A percentile compares a stretch with the other conserved stretches of the same genome.
phyloP scores from a whole-genome alignment of 2,329 filamentous ascomycete genomes.

The Apiospora rasikravindrae region DNA sequence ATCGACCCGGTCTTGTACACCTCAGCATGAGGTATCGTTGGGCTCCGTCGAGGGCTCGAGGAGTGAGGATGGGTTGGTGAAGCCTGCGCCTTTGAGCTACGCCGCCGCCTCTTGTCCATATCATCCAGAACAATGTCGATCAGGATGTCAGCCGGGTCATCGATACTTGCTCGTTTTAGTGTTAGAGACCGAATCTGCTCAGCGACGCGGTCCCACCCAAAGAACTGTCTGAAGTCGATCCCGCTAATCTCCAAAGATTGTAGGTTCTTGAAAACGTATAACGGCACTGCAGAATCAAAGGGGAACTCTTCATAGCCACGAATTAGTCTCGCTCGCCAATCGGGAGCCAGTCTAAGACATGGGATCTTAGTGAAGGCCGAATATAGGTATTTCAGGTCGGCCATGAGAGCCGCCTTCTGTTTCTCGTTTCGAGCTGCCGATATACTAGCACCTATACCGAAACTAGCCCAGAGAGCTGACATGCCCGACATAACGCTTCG shows the following conservation, averaged over 20 bases:
- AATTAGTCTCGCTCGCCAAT: conserved; percentile 89
- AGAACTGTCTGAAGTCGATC: conserved; percentile 96
- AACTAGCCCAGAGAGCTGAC: conserved; percentile 88
- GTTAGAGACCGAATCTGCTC: conserved; percentile 91
- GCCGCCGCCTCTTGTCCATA: conserved; percentile 87
- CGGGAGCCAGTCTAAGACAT: conserved; percentile 86
- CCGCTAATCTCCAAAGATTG: conserved; percentile 93
- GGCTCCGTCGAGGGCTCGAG: conserved; percentile 65
- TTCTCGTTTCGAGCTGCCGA: conserved; percentile 84
- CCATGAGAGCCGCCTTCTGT: conserved; percentile 82
- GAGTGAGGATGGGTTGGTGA: conserved; percentile 75
- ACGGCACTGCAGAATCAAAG: conserved; percentile 93
- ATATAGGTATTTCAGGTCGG: conserved; percentile 94
- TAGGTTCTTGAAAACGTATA: conserved; percentile 97
- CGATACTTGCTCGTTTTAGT: conserved; percentile 83
- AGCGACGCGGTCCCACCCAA: conserved; percentile 92
- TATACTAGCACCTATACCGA: conserved; percentile 81
- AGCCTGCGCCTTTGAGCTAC: conserved; percentile 83
- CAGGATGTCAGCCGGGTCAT: conserved; percentile 88
- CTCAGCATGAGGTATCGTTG: conserved; percentile 67
- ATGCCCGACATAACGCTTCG: conserved; percentile 97
- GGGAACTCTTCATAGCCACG: conserved; percentile 96
- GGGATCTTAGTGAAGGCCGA: conserved; percentile 99
- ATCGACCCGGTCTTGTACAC: conserved; percentile 70
- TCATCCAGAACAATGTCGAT: conserved; percentile 95